Evolutionary conservation across 148 eudicot species (phyloP), one percentile per base, ranked within the genome.

Genomic region (Gaultheria prostrata): DNA sequence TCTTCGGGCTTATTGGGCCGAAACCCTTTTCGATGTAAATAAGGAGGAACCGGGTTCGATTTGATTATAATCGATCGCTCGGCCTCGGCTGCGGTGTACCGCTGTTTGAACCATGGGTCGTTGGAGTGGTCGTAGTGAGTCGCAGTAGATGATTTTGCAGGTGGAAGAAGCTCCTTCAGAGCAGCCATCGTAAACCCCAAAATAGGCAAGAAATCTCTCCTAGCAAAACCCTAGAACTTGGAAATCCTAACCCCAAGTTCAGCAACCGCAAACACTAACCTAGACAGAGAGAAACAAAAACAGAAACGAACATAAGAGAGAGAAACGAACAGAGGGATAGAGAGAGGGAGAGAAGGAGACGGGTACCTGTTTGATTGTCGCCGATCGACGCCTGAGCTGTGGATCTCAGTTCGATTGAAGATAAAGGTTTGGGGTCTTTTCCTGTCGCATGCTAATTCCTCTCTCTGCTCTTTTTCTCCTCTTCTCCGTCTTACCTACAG

Each of bases 31-130:
- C 97, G 87, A 46, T 92, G 92, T 70, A 85, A 65, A 78, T 95
- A 94, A 6, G 84, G 89, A 2, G 95, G 98, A 28, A 93, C 86
- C 3, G 82, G 78, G 6, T 85, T 90, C 9, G 88, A 70, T 80
- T 89, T 92, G 54, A 86, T 82, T n/a, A 83, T 85, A 17, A 77
- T 83, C 3, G 91, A 80, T 53, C 78, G 90, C 89, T 93, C 97
- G 2, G 80, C 92, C 88, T 93, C 97, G 1, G 90, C 69, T 1
- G 92, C 85, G 33, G 86, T 89, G 81, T 91, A 95, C 26, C 93
- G 87, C 57, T 86, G 89, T 83, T 93, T 93, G 84, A 93, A 93
- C 98, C 97, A 95, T 0, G 98, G 97, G 81, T 93, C 98, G 77
- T 79, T 91, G 2, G 97, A 88, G 73, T 93, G 97, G 45, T 95